Conservation (phyloP, 1,284 basidiomycete genomes). For the Ustilago xerochloae region DNA sequence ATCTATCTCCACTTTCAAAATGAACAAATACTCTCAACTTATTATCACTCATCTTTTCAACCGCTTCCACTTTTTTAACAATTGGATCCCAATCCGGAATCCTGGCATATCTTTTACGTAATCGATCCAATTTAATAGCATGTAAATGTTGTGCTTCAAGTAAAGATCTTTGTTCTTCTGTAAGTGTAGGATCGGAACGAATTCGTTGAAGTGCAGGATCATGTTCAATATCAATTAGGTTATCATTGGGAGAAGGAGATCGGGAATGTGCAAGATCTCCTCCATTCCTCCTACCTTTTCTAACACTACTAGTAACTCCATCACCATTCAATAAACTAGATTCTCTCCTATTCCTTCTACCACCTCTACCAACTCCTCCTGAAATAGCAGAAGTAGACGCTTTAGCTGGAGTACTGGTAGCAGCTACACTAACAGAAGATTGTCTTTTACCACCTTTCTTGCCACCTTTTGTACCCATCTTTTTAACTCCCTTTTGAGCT, state of each 20-base stretch:
- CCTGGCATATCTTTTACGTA: slow-evolving; percentile 35
- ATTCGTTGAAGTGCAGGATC: slow-evolving; percentile 24
- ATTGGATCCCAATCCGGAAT: slow-evolving; percentile 57
- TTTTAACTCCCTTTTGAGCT: slow-evolving; percentile 24
- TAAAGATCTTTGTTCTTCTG: slow-evolving; percentile 16
- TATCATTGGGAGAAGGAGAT: slow-evolving; percentile 9
- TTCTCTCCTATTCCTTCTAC: background rate
- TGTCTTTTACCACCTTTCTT: slow-evolving; percentile 37
- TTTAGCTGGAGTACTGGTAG: background rate
- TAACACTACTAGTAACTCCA: too few species aligned
- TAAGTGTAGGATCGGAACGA: slow-evolving; percentile 17
- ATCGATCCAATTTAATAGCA: slow-evolving; percentile 20
- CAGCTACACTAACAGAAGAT: background rate
- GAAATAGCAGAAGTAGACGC: too few species aligned
- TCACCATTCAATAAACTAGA: background rate
- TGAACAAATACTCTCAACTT: slow-evolving; percentile 42
- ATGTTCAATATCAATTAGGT: slow-evolving; percentile 2
- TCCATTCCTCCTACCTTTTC: background rate
- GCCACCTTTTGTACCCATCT: slow-evolving; percentile 19
- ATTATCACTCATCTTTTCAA: slow-evolving; percentile 40
- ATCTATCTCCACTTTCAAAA: slow-evolving; percentile 39
- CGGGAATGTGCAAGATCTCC: slow-evolving; percentile 6
- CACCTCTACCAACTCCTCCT: background rate
- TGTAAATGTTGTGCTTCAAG: slow-evolving; percentile 36
- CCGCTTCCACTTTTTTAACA: slow-evolving; percentile 40